These are phyloP conservation scores for Populus davidiana DNA, from an alignment of 345 rosid genomes.

Conservation along the genomic window DNA sequence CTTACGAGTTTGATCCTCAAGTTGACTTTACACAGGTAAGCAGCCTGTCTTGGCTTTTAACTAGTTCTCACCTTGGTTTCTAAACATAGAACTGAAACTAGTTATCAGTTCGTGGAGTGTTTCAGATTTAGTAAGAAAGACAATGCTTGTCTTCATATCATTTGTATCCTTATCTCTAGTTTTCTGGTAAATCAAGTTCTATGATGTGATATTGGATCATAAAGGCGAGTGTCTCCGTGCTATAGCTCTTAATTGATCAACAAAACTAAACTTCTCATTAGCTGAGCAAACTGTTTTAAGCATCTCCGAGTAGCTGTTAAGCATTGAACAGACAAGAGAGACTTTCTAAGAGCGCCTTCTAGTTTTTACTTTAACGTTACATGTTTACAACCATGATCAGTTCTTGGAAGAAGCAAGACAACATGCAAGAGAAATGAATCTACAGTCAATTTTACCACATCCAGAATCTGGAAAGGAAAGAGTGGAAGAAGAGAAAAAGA, in stretches of 20 bases:
- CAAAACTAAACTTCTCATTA: background rate
- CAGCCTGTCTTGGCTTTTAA: background rate
- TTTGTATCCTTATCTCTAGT: background rate
- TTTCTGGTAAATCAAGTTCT: background rate
- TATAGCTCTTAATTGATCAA: background rate
- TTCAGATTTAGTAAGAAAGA: background rate
- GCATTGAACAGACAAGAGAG: background rate
- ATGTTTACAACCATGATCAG: slow-evolving; percentile 26
- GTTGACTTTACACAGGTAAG: slow-evolving; percentile 47
- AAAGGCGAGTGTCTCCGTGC: background rate
- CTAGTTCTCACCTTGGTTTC: background rate
- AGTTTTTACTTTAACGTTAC: background rate
- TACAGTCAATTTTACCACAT: slow-evolving; percentile 11
- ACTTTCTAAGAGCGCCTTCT: background rate
- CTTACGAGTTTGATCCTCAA: slow-evolving; percentile 42
- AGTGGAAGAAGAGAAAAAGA: slow-evolving; percentile 28
- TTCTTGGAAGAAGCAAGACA: slow-evolving; percentile 59
- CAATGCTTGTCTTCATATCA: background rate
- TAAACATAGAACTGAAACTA: background rate
- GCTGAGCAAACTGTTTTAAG: background rate
- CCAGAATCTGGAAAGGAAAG: slow-evolving; percentile 16
- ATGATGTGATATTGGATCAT: background rate
- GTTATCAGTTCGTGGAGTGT: background rate
- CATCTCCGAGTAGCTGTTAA: background rate
- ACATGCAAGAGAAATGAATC: slow-evolving; percentile 28